A percentile compares a stretch with the other conserved stretches of the same genome.
phyloP scores from a whole-genome alignment of 73 alveolate genomes.

The Uronychia setigera region DNA sequence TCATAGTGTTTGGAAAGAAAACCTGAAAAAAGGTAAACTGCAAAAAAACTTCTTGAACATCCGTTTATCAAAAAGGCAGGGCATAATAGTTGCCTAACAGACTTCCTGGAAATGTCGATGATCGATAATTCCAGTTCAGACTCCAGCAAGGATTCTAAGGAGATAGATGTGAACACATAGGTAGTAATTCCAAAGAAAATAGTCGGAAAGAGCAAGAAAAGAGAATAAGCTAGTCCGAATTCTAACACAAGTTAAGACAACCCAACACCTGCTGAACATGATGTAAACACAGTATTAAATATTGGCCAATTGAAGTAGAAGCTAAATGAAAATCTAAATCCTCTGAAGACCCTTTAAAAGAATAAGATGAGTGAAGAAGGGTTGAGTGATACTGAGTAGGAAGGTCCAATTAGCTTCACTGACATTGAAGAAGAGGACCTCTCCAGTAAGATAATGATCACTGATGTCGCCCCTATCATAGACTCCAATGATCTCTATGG shows the following conservation, averaged over 20 bases:
- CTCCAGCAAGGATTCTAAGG: no score
- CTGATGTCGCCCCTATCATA: background rate
- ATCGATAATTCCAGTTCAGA: background rate
- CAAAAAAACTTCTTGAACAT: conserved; percentile 84
- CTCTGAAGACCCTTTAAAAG: background rate
- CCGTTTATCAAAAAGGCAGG: conserved; percentile 70
- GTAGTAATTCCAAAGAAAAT: no score
- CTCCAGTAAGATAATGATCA: background rate
- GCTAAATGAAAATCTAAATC: background rate
- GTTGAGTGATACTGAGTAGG: no score
- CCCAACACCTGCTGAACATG: background rate
- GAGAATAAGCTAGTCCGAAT: no score
- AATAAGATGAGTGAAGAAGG: background rate
- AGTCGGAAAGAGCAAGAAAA: no score
- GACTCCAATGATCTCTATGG: background rate
- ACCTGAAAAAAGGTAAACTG: conserved; percentile 91
- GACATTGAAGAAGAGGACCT: background rate
- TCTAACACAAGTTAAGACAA: no score
- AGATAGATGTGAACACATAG: no score
- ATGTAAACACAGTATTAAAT: background rate
- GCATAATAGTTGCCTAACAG: background rate
- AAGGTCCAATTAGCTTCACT: background rate
- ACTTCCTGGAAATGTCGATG: background rate
- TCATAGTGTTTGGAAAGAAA: conserved; percentile 85
- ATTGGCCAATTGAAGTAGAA: background rate